Conservation (phyloP, 106 monocot species). For the Dendrobium nobile region DNA sequence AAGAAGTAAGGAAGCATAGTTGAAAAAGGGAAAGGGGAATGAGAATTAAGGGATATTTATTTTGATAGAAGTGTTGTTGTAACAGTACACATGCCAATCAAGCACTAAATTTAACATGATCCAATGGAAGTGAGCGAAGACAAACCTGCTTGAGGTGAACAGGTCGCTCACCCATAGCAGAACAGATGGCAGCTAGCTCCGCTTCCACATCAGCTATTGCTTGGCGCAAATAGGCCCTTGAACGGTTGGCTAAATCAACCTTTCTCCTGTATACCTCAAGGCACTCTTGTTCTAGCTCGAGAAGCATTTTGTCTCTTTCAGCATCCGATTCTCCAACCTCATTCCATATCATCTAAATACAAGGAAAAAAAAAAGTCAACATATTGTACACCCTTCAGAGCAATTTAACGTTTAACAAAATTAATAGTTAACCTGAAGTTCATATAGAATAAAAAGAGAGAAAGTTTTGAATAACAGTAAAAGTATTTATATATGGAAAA, state of each 20-base stretch:
- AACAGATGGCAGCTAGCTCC: slow-evolving; percentile 51
- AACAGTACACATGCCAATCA: neutral
- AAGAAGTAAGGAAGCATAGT: too few species aligned
- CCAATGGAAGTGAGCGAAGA: neutral
- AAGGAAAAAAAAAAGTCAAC: neutral
- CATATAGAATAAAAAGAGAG: slow-evolving; percentile 9
- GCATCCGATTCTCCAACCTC: slow-evolving; percentile 70
- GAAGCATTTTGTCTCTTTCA: slow-evolving; percentile 59
- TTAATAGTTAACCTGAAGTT: slow-evolving; percentile 17
- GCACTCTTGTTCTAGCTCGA: slow-evolving; percentile 79
- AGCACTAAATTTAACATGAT: neutral
- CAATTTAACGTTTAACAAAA: neutral
- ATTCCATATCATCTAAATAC: slow-evolving; percentile 73
- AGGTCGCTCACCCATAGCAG: slow-evolving; percentile 44
- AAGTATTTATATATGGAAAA: neutral
- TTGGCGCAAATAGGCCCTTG: slow-evolving; percentile 47
- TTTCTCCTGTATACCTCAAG: slow-evolving; percentile 51
- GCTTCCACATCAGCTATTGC: slow-evolving; percentile 64
- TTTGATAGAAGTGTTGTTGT: neutral
- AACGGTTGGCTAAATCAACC: slow-evolving; percentile 44
- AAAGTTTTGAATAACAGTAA: too few species aligned
- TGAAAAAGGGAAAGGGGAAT: neutral
- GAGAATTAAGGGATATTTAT: neutral
- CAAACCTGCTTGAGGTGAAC: slow-evolving; percentile 34
- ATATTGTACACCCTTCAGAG: neutral